phyloP scores from a whole-genome alignment of 2,329 filamentous ascomycete species.

The Clonostachys sp. region DNA sequence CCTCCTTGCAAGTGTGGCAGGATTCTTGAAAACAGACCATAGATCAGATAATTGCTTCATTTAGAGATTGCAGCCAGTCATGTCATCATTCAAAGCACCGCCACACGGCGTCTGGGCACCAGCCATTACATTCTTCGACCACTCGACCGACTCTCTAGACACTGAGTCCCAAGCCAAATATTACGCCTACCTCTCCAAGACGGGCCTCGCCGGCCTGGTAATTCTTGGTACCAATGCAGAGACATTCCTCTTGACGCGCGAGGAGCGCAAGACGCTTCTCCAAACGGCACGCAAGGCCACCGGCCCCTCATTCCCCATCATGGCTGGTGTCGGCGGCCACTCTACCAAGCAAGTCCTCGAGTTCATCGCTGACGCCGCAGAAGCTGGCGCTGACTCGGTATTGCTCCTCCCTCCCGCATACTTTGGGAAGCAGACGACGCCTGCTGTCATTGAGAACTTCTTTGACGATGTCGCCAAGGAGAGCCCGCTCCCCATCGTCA shows the following conservation, averaged over 20 bases:
- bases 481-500: constrained; percentile 50
- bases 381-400: constrained; percentile 56
- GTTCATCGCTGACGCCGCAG: constrained; percentile 52
- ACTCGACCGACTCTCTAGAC: constrained; percentile 40
- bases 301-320: constrained; percentile 82
- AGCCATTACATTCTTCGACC: constrained; percentile 50
- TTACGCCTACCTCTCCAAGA: constrained; percentile 39
- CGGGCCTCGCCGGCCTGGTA: constrained; percentile 46
- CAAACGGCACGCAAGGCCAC: constrained; percentile 65
- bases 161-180: constrained; percentile 42
- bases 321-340: constrained; percentile 65
- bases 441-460: constrained; percentile 53
- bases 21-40: too few relatives aligned
- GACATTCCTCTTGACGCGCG: constrained; percentile 51
- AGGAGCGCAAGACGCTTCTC: constrained; percentile 54
- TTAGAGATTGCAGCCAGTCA: background rate
- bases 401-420: constrained; percentile 60
- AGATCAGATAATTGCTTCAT: too few relatives aligned
- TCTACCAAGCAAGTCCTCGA: constrained; percentile 60
- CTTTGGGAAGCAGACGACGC: constrained; percentile 58
- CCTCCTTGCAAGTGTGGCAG: too few relatives aligned
- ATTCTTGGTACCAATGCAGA: constrained; percentile 52
- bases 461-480: constrained; percentile 49
- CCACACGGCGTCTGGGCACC: constrained; percentile 40
- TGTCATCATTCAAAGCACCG: constrained; percentile 9